Percentiles rank a stretch among this genome's conserved stretches.
Conservation (phyloP, 2,329 filamentous ascomycete species). For the Epicoccum sorghinum region DNA sequence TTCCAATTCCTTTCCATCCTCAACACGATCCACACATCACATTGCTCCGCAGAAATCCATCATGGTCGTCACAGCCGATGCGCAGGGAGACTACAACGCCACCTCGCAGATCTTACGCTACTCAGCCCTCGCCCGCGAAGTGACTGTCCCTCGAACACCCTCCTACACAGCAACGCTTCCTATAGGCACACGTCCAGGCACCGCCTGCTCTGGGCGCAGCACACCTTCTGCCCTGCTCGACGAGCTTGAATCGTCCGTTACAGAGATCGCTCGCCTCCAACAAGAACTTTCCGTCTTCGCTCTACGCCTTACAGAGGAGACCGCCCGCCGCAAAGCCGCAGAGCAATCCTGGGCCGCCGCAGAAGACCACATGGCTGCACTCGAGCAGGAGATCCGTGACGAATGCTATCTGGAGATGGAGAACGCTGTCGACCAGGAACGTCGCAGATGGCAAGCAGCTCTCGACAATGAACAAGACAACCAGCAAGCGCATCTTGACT, state of each 20-base stretch:
- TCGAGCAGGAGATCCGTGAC: constrained; percentile 86
- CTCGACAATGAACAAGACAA: constrained; percentile 78
- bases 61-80: constrained; percentile 96
- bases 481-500: constrained; percentile 83
- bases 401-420: constrained; percentile 91
- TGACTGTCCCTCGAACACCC: constrained; percentile 87
- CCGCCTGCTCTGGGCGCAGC: constrained; percentile 51
- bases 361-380: constrained; percentile 68
- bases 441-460: constrained; percentile 79
- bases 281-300: constrained; percentile 79
- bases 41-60: constrained; percentile 77
- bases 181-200: constrained; percentile 38
- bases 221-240: constrained; percentile 56
- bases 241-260: constrained; percentile 80
- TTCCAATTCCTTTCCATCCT: constrained; percentile 57
- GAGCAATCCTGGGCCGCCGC: constrained; percentile 75
- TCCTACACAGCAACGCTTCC: constrained; percentile 72
- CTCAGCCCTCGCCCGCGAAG: constrained; percentile 87
- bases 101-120: constrained; percentile 96
- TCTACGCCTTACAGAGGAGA: constrained; percentile 72
- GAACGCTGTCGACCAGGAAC: constrained; percentile 72
- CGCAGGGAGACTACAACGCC: constrained; percentile 91
- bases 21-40: constrained; percentile 53
- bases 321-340: constrained; percentile 70
- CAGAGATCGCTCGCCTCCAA: constrained; percentile 79